phyloP scores from a whole-genome alignment of 192 early-diverging fungal genomes.

The Backusella morwellensis region DNA sequence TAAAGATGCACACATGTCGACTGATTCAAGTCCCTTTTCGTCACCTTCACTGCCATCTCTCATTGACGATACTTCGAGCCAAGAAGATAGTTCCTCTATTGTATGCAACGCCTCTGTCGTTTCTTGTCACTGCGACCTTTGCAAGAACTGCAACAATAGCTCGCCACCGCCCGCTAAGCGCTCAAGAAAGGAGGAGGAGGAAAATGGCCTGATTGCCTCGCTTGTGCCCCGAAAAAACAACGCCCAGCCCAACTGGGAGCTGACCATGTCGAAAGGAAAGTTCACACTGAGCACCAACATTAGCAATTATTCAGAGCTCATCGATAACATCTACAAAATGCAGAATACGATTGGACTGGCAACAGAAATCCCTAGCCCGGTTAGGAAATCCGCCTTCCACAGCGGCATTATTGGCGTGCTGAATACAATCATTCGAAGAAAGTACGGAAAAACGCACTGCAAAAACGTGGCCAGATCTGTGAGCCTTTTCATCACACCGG shows the following conservation, averaged over 20 bases:
- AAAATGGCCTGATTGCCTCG: background rate
- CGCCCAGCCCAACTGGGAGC: background rate
- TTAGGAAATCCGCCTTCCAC: background rate
- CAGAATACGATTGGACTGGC: background rate
- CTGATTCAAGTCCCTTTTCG: background rate
- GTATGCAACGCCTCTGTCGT: background rate
- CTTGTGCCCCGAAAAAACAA: background rate
- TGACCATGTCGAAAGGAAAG: background rate
- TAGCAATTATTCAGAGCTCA: background rate
- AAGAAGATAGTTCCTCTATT: background rate
- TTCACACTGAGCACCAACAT: constrained; percentile 5
- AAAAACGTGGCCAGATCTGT: background rate
- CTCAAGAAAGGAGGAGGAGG: background rate
- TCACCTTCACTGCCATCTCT: background rate
- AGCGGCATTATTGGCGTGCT: background rate
- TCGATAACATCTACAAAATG: constrained; percentile 7
- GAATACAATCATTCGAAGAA: background rate
- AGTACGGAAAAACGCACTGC: constrained; percentile 11
- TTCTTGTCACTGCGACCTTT: background rate
- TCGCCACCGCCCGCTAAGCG: background rate
- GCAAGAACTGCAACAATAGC: background rate
- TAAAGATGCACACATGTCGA: background rate
- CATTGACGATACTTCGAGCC: background rate
- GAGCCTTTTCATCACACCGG: background rate
- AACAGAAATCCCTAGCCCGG: background rate